Evolutionary conservation across 108 stramenopile genomes (phyloP), one percentile per base, ranked within the genome.

Genomic region (Hondaea fermentalgiana): DNA sequence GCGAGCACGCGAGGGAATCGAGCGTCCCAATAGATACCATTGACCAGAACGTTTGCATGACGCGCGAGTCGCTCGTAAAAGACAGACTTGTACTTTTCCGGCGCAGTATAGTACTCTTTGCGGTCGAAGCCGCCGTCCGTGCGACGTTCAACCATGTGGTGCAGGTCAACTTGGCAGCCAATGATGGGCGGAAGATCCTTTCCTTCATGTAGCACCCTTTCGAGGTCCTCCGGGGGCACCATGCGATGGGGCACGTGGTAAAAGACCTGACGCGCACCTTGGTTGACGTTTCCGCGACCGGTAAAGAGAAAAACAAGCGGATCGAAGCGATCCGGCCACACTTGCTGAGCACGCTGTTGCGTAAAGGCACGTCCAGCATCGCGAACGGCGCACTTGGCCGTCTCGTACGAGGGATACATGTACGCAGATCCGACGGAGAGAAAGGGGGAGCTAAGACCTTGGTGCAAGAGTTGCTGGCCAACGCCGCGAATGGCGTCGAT

Each of bases 21-120:
- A 58, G 93, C 90, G 87, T 97, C 96, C 97, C 97, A 97, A 90
- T 96, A 97, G 42, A 93, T 93, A 44, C 95, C 93, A 90, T 96
- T 96, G 28, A 96, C 91, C 42, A 97, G 53, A 35, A 95, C 95
- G 88, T 93, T 92, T 60, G 89, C 72, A 87, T 94, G 90, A 5
- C 95, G 96, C 55, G 95, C 95, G 51, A 96, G 87, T 42, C 87
- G 90, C 53, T 90, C 87, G 29, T 92, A 90, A 92, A 97, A 97
- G 44, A 90, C 89, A 44, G 93, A 91, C 87, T 91, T 90, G 89
- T 97, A 97, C n/a, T 89, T 57, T 16, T 60, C 87, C 4, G 97
- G 96, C 90, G 95, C 90, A 35, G 89, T 72, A 44, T 91, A 89
- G 92, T 94, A 97, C 88, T 97, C 93, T 42, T 91, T 88, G 35